Percentiles rank a stretch among this genome's conserved stretches.
Conservation (phyloP, 345 rosid species). For the Trapa incisa region DNA sequence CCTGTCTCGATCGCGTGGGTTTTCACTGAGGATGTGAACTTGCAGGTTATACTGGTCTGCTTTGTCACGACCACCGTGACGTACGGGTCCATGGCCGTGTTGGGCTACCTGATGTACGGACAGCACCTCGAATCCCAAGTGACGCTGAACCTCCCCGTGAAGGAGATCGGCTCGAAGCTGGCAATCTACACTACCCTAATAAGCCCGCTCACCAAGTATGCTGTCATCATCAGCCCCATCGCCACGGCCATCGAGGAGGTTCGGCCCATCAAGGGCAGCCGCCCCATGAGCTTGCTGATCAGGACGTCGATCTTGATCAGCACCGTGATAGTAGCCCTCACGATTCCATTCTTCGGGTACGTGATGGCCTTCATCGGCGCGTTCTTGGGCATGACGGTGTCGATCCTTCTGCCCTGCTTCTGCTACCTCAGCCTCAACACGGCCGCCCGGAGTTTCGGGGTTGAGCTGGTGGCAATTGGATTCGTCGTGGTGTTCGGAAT, state of each 20-base stretch:
- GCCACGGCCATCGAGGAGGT: slow-evolving; percentile 40
- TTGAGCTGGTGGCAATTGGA: slow-evolving; percentile 23
- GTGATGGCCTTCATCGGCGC: slow-evolving; percentile 58
- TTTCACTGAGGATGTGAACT: not conserved
- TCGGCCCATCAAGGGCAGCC: slow-evolving; percentile 19
- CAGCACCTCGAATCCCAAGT: slow-evolving; percentile 45
- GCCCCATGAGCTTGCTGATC: slow-evolving; percentile 23
- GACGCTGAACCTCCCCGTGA: slow-evolving; percentile 48
- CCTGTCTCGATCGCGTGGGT: not conserved
- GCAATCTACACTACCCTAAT: slow-evolving; percentile 49
- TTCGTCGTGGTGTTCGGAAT: slow-evolving; percentile 29
- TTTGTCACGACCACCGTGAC: slow-evolving; percentile 35
- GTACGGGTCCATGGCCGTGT: slow-evolving; percentile 43
- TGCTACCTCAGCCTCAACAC: slow-evolving; percentile 46
- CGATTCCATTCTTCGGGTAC: slow-evolving; percentile 49
- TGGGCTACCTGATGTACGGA: slow-evolving; percentile 62
- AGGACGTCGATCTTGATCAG: slow-evolving; percentile 38
- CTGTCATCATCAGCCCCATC: slow-evolving; percentile 37
- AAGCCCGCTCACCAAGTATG: slow-evolving; percentile 53
- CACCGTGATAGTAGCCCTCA: slow-evolving; percentile 41
- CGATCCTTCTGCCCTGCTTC: slow-evolving; percentile 44
- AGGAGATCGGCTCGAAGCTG: slow-evolving; percentile 29
- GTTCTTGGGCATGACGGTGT: slow-evolving; percentile 35
- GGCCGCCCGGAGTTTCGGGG: slow-evolving; percentile 17
- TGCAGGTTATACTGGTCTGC: slow-evolving; percentile 46